Base-by-base conservation (phyloP, 345 rosid species). In the Sonneratia alba region DNA sequence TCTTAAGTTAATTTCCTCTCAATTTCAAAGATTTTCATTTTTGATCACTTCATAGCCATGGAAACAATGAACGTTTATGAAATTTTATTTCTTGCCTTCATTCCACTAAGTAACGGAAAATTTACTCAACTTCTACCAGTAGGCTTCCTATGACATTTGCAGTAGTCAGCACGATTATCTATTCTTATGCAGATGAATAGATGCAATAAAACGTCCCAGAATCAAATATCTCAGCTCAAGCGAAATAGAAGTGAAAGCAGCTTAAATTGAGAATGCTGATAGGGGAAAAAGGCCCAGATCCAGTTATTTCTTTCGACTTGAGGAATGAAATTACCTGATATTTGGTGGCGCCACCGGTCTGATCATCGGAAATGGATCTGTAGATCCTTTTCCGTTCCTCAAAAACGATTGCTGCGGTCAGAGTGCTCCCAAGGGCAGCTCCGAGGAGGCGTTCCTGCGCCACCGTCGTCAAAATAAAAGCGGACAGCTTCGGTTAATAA, bases 391-490 rank as follows among this genome's bases (percentile, higher is more conserved):
- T 88, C 21, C 98, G 91, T 73, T 90, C 93, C 86, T 91, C 90
- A 6, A 87, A 77, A 27, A 91, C 84, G 21, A 89, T 1, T 77
- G 83, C 53, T 22, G 91, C 91, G 0, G 89, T 74, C 70, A 88
- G 77, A 13, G 84, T 86, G 74, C 81, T 76, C 27, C 99, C 97
- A 55, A 92, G 74, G 34, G 88, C 79, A 38, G 83, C 85, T 21
- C 99, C 99, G 57, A 92, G 96, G 70, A 95, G 78, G 68, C 97
- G 96, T 80, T 88, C 93, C 93, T 88, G 81, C 75, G 12, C 27
- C 22, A 45, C 22, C 43, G 37, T 40, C 48, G 48, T 21, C 7
- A 14, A 49, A 18, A 0, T 27, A n/a, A 57, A 34, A 47, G 36
- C 62, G 43, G 15, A 27, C 36, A 16, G 49, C 40, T 2, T 38